phyloP scores from a whole-genome alignment of 495 filamentous ascomycete genomes.

The Talaromyces nanjingensis region DNA sequence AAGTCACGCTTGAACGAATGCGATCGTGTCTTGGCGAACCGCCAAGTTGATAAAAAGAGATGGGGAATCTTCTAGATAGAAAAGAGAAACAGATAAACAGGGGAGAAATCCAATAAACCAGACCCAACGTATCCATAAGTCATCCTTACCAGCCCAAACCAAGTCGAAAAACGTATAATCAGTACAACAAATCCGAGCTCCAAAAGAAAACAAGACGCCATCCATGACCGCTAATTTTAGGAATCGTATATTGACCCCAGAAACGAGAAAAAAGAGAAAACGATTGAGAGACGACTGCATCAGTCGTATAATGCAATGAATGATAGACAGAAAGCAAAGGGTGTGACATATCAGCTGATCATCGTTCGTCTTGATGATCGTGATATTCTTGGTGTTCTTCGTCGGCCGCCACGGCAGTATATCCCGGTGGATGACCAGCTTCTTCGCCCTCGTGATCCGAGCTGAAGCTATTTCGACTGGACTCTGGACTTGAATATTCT shows the following conservation, averaged over 20 bases:
- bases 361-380: slow-evolving; percentile 4
- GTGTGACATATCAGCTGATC: background rate
- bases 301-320: background rate
- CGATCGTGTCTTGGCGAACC: background rate
- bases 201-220: slow-evolving; percentile 4
- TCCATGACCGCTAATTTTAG: slow-evolving; percentile 26
- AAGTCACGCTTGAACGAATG: background rate
- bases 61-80: slow-evolving; percentile 1
- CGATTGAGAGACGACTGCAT: slow-evolving; percentile 9
- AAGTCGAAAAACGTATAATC: background rate
- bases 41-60: background rate
- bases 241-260: slow-evolving; percentile 4
- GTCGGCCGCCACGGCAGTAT: slow-evolving; percentile 52
- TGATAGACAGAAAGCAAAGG: background rate
- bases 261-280: slow-evolving; percentile 11
- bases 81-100: background rate
- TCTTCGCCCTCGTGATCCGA: slow-evolving; percentile 28
- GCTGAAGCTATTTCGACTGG: slow-evolving; percentile 43
- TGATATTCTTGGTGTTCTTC: slow-evolving; percentile 10
- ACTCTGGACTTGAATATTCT: slow-evolving; percentile 66
- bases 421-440: slow-evolving; percentile 43
- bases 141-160: background rate
- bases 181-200: background rate
- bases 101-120: background rate
- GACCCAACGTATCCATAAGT: background rate